phyloP scores from a whole-genome alignment of 306 rosid genomes.

The Pyrus bretschneideri region DNA sequence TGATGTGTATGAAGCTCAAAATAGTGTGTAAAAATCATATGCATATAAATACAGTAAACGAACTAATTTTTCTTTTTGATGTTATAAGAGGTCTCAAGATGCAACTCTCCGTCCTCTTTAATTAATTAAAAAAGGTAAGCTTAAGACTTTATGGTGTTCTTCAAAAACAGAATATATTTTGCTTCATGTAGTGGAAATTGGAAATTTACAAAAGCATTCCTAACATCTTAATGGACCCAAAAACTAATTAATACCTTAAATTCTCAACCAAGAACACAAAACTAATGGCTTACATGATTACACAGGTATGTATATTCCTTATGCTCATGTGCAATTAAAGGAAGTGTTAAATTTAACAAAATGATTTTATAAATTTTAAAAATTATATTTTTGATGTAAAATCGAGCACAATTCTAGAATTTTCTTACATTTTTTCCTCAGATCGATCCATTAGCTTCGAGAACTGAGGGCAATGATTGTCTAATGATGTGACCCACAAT shows the following conservation, averaged over 20 bases:
- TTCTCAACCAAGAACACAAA: background rate
- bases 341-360: background rate
- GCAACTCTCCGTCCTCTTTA: too few relatives aligned
- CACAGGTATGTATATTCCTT: background rate
- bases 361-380: background rate
- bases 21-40: too few relatives aligned
- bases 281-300: background rate
- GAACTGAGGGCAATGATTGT: background rate
- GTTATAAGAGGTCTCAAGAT: too few relatives aligned
- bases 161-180: too few relatives aligned
- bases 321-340: background rate
- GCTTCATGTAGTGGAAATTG: too few relatives aligned
- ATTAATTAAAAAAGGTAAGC: too few relatives aligned
- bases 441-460: background rate
- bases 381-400: background rate
- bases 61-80: too few relatives aligned
- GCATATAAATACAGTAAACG: too few relatives aligned
- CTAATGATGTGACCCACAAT: background rate
- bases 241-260: background rate
- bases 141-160: too few relatives aligned
- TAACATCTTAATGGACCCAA: background rate
- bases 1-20: fast-evolving
- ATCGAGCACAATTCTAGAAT: too few relatives aligned
- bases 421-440: background rate
- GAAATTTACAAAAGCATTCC: too few relatives aligned